Evolutionary conservation across 257 asterid species (phyloP), one percentile per base, ranked within the genome.

Genomic region (Scutellaria minor): DNA sequence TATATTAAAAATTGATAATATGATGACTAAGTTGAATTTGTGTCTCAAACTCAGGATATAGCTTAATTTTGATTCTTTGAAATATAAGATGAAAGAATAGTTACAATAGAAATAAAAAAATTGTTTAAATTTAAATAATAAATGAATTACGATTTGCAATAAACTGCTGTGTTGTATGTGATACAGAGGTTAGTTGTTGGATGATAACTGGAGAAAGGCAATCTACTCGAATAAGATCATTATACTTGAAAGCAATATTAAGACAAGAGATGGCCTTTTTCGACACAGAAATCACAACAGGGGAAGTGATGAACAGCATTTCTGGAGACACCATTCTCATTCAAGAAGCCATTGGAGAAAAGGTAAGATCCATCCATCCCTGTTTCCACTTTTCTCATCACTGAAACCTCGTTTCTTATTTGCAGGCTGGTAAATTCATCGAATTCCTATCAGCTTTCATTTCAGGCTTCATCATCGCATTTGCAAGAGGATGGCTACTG

Each of bases 371-470:
- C 27, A 24, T 24, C 27, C 27, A 24, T 24, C 27, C 27, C 27
- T 24, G 27, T 24, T 24, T 24, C 2, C 2, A 24, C 27, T 1
- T 2, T 24, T 1, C 27, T 24, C 27, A 24, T 24, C 4, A 6
- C 6, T 9, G 2, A 15, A 41, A 10, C 27, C 27, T 15, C 2
- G 47, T 15, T 22, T 42, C 4, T 24, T 14, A 40, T 40, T 74
- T 15, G 14, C 74, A 87, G 96, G 96, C 82, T 3, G 96, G 94
- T 18, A 87, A 84, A 60, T 85, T 81, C 70, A 83, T 85, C 27
- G 90, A 89, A 53, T 75, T 76, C 31, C 9, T 68, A 6, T 77
- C 96, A 24, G 85, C 91, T 15, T 89, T 89, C 69, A 10, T 89
- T 40, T 83, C 90, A 64, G 94, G 94, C 14, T 89, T 89, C 65